Evolutionary conservation across 2,329 filamentous ascomycete genomes (phyloP), one percentile per base, ranked within the genome.

Genomic region (Neurospora crassa): DNA sequence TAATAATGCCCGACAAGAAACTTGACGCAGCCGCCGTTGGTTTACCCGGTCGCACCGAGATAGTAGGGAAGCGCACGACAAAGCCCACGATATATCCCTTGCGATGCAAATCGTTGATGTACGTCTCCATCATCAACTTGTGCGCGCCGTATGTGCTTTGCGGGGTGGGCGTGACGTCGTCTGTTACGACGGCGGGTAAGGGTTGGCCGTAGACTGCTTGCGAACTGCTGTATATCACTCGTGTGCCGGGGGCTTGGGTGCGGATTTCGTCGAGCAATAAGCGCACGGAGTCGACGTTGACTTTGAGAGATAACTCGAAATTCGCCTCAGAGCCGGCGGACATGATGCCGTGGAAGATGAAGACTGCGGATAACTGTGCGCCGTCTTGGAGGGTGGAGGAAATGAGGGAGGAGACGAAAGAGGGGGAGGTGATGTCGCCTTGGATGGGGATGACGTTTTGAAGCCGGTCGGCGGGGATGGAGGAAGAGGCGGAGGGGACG

Each of bases 281-380:
- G 34, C 87, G 83, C 14, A 88, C 87, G 53, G 85, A 87, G 74
- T 90, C 86, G 68, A 90, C 83, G 78, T 91, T 90, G 69, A 90
- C 88, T 53, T 81, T 82, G 73, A 89, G 82, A 2, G 87, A 88
- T 1, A 89, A 81, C 69, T 87, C 85, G 73, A 87, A 88, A 79
- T 90, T 84, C 59, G 86, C 86, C 79, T 90, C 88, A 18, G 87
- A 86, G 6, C 87, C 88, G 14, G 85, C 85, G 0, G 88, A 90
- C 89, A 91, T 90, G 82, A 90, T 89, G 73, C 89, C 89, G 79
- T 91, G 89, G 78, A 91, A 87, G 75, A 89, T 82, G 79, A 88
- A 90, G 71, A 86, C 82, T 67, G 85, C 85, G 72, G 84, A 81
- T 3, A 88, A 80, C 3, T 5, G 37, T 0, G 29, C 24, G 7